phyloP scores from a whole-genome alignment of 2,329 filamentous ascomycete genomes.

The Exophiala aquamarina region DNA sequence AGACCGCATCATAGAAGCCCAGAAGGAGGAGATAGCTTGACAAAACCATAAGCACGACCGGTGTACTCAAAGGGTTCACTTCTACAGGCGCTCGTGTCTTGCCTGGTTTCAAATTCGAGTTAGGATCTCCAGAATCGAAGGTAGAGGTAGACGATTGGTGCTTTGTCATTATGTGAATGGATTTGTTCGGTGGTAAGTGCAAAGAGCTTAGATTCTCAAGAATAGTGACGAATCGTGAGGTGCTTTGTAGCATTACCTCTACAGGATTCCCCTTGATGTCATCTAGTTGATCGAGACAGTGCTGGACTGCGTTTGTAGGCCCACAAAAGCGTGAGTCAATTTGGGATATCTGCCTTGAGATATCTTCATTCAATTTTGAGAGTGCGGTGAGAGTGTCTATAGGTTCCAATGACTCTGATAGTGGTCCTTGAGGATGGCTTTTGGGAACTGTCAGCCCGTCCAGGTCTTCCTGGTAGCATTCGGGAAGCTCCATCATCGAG shows the following conservation, averaged over 20 bases:
- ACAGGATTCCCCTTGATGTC: conserved; percentile 2
- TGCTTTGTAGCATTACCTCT: conserved; percentile 7
- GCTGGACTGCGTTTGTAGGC: background rate
- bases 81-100: background rate
- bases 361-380: conserved; percentile 6
- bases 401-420: background rate
- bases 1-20: conserved; percentile 8
- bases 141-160: background rate
- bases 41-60: conserved; percentile 9
- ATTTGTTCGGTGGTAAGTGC: too few relatives aligned
- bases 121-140: too few relatives aligned
- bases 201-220: conserved; percentile 6
- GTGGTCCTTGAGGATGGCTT: too few relatives aligned
- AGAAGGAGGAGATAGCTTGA: conserved; percentile 11
- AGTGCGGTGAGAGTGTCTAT: conserved; percentile 4
- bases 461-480: too few relatives aligned
- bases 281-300: conserved; percentile 7
- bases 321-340: background rate
- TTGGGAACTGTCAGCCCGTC: too few relatives aligned
- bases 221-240: conserved; percentile 4
- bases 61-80: background rate
- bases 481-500: too few relatives aligned
- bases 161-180: too few relatives aligned
- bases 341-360: conserved; percentile 2
- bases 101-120: background rate